Evolutionary conservation across 208 protist species (phyloP).

Genomic region (Novymonas esmeraldas): DNA sequence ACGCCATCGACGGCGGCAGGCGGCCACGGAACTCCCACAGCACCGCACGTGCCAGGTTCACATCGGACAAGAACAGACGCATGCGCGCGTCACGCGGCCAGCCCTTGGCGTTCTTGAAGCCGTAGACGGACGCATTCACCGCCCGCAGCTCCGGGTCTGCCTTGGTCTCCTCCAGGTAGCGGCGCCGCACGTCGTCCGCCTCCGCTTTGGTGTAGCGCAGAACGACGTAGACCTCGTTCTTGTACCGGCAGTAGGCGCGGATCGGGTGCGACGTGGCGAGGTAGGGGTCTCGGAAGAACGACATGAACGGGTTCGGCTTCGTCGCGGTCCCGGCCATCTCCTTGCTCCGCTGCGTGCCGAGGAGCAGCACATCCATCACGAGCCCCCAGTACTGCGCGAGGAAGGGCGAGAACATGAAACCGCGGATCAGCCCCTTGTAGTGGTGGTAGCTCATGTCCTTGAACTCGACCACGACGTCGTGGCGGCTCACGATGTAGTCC

Average conservation of each 20-base stretch:
- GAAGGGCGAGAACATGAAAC: conserved; percentile 99
- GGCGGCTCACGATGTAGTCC: conserved; percentile 99
- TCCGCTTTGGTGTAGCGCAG: conserved; percentile 98
- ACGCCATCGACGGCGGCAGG: conserved; percentile 97
- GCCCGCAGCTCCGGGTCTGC: conserved; percentile 95
- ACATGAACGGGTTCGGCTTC: conserved; percentile 99
- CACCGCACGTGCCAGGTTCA: conserved; percentile 99
- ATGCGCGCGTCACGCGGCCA: conserved; percentile 99
- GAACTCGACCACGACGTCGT: conserved; percentile 99
- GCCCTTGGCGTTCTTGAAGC: conserved; percentile 99
- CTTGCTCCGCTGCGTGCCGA: conserved; percentile 98
- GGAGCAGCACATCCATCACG: conserved; percentile 98
- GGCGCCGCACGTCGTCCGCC: conserved; percentile 98
- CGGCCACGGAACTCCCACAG: conserved; percentile 99
- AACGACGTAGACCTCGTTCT: conserved; percentile 98
- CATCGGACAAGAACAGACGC: conserved; percentile 99
- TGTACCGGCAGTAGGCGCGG: conserved; percentile 98
- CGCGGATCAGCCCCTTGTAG: conserved; percentile 98
- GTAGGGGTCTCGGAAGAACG: conserved; percentile 93
- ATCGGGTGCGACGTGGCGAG: conserved; percentile 98
- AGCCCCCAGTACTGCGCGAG: conserved; percentile 99
- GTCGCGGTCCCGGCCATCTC: conserved; percentile 98
- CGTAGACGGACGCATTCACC: conserved; percentile 99
- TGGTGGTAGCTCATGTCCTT: conserved; percentile 99
- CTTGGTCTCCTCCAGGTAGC: conserved; percentile 99